Evolutionary conservation across 257 asterid species (phyloP), one percentile per base, ranked within the genome.

Genomic region (Fraxinus americana): DNA sequence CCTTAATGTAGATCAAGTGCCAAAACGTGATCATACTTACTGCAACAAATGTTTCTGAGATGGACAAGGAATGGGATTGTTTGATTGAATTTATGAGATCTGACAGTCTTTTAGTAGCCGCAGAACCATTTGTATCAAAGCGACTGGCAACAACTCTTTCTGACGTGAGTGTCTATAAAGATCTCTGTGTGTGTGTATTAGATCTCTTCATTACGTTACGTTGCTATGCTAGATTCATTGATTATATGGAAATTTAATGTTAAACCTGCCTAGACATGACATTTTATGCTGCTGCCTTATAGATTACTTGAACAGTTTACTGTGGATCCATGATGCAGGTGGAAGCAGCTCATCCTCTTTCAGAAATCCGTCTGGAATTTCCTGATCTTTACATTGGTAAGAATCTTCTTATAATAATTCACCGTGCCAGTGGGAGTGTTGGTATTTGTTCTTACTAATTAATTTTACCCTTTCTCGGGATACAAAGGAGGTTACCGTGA

Each of bases 331-430:
- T 61, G 41, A 48, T 85, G 85, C 88, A 92, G 98, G 90, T 92
- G 48, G 94, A 94, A 82, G 82, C 75, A 50, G 95, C 94, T 87
- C 94, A 88, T 79, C 93, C 97, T 50, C 85, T 94, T 43, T 85
- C 96, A 30, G 87, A 87, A 78, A 87, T 91, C 50, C 36, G 87
- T 78, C 81, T 83, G 27, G 88, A 88, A 75, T 94, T 83, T 83
- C 93, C 98, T 3, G 96, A 92, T 82, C 80, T 91, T 75, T 83
- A 86, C 79, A 86, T 90, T 59, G 97, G 98, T 94, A 86, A 79
- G 89, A 76, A 67, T 29, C 67, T 43, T 70, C 57, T n/a, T 1
- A 38, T 16, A 74, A 16, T 68, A 70, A 29, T 67, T 57, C 14
- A 16, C 43, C 76, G 11, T 48, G 16, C 67, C 17, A 0, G 21